A percentile compares a stretch with the other conserved stretches of the same genome.
phyloP scores from a whole-genome alignment of 805 yeast species.

The Starmerella asiatica region DNA sequence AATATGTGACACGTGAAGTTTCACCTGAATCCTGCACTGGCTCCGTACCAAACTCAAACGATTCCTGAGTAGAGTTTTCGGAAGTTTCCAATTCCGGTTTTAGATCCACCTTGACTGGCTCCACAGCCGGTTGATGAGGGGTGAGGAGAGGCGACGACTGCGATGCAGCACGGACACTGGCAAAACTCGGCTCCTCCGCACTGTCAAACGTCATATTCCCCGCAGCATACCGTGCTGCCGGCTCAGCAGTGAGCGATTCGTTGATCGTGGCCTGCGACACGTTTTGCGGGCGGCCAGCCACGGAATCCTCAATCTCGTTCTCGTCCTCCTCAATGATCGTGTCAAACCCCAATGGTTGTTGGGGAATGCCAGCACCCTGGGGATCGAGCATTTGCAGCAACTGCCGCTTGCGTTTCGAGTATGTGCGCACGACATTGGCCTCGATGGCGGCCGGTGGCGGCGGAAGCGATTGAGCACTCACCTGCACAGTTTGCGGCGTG shows the following conservation, averaged over 20 bases:
- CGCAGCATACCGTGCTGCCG: neutral
- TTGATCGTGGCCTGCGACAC: neutral
- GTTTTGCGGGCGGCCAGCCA: neutral
- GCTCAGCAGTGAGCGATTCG: neutral
- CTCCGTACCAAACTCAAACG: too few species aligned
- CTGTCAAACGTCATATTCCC: neutral
- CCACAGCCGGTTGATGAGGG: too few species aligned
- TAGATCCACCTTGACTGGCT: too few species aligned
- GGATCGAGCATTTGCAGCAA: slow-evolving; percentile 18
- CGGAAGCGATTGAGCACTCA: slow-evolving; percentile 7
- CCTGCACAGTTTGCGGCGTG: slow-evolving; percentile 19
- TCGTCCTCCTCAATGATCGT: slow-evolving; percentile 14
- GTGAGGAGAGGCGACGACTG: too few species aligned
- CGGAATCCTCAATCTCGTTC: slow-evolving; percentile 6
- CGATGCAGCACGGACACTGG: too few species aligned
- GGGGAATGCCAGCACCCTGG: slow-evolving; percentile 8
- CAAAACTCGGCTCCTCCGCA: neutral
- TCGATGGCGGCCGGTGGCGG: slow-evolving; percentile 7
- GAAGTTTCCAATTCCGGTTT: too few species aligned
- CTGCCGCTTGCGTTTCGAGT: slow-evolving; percentile 18
- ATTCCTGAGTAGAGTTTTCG: too few species aligned
- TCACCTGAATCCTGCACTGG: too few species aligned
- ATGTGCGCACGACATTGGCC: slow-evolving; percentile 16
- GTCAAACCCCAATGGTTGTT: neutral
- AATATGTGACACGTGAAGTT: too few species aligned